These are phyloP conservation scores for Solanum pinnatisectum DNA, from an alignment of 257 asterid species.

Conservation along the genomic window DNA sequence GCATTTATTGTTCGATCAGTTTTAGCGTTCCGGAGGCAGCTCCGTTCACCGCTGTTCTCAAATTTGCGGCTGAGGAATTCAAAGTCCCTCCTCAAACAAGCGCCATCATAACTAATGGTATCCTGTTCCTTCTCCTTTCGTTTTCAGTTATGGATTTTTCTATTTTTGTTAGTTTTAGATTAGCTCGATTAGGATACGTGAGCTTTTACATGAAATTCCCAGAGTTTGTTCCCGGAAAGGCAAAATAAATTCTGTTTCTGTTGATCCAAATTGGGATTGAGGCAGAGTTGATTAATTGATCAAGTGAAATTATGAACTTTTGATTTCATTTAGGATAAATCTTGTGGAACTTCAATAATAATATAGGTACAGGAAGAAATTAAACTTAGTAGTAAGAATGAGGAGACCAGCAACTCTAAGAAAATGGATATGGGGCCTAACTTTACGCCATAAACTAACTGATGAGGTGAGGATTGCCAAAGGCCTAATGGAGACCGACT, in stretches of 20 bases:
- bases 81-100: conserved; percentile 97
- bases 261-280: not conserved
- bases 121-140: not conserved
- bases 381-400: not conserved
- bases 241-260: not conserved
- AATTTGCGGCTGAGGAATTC: conserved; percentile 95
- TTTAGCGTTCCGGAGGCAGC: conserved; percentile 98
- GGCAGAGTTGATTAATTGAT: not conserved
- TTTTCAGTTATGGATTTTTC: not conserved
- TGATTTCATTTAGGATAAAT: not conserved
- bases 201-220: not conserved
- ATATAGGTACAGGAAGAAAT: not conserved
- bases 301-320: not conserved
- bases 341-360: not conserved
- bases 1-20: conserved; percentile 18
- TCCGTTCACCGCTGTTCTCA: conserved; percentile 93
- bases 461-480: not conserved
- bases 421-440: not conserved
- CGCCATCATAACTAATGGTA: conserved; percentile 93
- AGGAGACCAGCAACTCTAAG: not conserved
- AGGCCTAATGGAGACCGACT: not conserved
- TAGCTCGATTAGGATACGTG: not conserved
- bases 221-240: not conserved
- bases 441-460: rapidly evolving
- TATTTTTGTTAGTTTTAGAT: not conserved